These are phyloP conservation scores for Tulasnella sp. DNA, from an alignment of 768 basidiomycete species.

Conservation along the genomic window DNA sequence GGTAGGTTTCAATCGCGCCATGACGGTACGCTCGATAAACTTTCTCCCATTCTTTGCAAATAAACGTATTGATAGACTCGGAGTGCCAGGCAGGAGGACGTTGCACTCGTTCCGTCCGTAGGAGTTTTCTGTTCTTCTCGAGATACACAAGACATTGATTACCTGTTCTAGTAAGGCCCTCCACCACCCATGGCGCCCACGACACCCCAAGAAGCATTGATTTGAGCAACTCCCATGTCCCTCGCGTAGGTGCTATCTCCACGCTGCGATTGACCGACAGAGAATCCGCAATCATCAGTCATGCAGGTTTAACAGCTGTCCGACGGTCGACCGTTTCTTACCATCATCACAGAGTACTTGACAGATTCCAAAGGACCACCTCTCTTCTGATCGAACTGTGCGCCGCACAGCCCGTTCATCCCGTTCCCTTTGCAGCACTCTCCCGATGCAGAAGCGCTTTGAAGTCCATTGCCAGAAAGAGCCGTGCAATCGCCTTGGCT, in stretches of 20 bases:
- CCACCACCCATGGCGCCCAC: neutral
- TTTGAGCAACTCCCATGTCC: neutral
- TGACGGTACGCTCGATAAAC: too few relatives aligned
- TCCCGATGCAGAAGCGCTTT: conserved; percentile 4
- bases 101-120: too few relatives aligned
- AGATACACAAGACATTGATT: neutral
- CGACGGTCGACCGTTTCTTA: neutral
- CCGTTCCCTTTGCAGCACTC: conserved; percentile 4
- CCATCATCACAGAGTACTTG: neutral
- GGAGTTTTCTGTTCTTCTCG: neutral
- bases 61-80: too few relatives aligned
- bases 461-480: neutral
- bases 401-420: neutral
- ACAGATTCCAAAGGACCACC: neutral
- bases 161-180: too few relatives aligned
- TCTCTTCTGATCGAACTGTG: neutral
- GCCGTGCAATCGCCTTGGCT: conserved; percentile 16
- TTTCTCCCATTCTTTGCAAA: too few relatives aligned
- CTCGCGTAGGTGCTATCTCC: neutral
- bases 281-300: neutral
- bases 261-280: neutral
- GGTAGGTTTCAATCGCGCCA: too few relatives aligned
- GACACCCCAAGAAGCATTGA: neutral
- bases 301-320: neutral
- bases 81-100: too few relatives aligned